A percentile compares a stretch with the other conserved stretches of the same genome.
phyloP scores from a whole-genome alignment of 371 early-diverging fungal genomes.

The Zopfochytrium polystomum region DNA sequence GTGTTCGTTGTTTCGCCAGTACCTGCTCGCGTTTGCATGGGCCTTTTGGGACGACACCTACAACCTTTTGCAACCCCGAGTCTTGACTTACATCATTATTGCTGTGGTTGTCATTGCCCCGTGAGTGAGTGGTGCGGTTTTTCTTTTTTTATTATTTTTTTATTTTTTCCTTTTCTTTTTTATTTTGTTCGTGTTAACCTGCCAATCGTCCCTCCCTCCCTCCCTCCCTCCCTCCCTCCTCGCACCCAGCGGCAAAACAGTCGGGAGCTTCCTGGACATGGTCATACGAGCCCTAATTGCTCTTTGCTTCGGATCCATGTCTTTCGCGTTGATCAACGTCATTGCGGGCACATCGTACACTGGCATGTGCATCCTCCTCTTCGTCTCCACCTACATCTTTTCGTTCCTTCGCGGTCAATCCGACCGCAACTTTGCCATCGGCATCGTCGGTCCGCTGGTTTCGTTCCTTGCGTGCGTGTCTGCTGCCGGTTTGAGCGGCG shows the following conservation, averaged over 20 bases:
- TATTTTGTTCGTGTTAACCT: not conserved
- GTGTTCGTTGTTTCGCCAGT: too few relatives aligned
- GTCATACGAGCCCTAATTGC: not conserved
- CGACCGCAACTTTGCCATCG: constrained; percentile 20
- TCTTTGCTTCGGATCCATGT: constrained; percentile 7
- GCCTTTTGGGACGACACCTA: not conserved
- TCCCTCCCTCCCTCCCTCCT: not conserved
- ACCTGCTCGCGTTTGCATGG: not conserved
- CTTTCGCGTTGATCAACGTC: constrained; percentile 21
- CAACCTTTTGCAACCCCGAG: not conserved
- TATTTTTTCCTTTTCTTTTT: not conserved
- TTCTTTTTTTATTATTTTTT: not conserved
- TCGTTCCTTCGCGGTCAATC: constrained; percentile 12
- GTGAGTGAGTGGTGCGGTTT: not conserved
- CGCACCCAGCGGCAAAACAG: constrained; percentile 1
- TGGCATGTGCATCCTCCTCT: constrained; percentile 18
- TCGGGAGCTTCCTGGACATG: constrained; percentile 15
- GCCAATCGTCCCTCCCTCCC: not conserved
- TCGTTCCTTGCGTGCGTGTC: constrained; percentile 15
- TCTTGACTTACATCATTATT: not conserved
- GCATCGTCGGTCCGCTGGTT: constrained; percentile 24
- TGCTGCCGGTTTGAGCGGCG: constrained; percentile 18
- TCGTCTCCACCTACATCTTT: constrained; percentile 22
- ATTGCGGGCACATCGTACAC: constrained; percentile 17
- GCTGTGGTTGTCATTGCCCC: not conserved